phyloP scores from a whole-genome alignment of 202 grass and related monocot species.

The Elaeis oleifera region DNA sequence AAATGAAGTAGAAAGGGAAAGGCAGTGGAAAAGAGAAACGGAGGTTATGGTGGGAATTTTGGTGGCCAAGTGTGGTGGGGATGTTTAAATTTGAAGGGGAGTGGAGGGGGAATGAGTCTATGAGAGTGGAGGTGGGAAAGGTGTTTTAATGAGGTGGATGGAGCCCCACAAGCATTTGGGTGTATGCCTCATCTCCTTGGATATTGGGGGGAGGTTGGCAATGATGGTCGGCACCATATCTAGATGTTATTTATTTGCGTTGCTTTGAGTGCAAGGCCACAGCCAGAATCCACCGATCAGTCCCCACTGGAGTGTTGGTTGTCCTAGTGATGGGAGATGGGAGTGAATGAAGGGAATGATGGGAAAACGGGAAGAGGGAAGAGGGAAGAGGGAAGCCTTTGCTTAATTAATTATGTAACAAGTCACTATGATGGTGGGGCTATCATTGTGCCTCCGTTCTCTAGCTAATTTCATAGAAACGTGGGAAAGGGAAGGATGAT shows the following conservation, averaged over 20 bases:
- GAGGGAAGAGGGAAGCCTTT: neutral
- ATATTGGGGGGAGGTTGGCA: too few species aligned
- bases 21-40: conserved; percentile 3
- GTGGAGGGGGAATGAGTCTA: neutral
- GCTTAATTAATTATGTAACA: conserved; percentile 6
- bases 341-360: neutral
- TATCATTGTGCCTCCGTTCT: neutral
- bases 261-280: conserved; percentile 11
- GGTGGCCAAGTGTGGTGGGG: conserved; percentile 27
- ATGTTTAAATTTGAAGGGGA: conserved; percentile 1
- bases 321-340: conserved; percentile 1
- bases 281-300: neutral
- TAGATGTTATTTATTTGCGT: neutral
- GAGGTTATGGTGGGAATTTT: conserved; percentile 32
- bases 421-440: neutral
- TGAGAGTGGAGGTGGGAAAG: neutral
- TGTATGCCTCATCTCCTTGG: too few species aligned
- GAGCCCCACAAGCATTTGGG: neutral
- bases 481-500: neutral
- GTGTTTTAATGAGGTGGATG: neutral
- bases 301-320: neutral
- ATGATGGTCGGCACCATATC: neutral
- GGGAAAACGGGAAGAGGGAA: neutral
- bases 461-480: neutral
- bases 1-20: conserved; percentile 16